phyloP scores from a whole-genome alignment of 495 filamentous ascomycete species.

The Penicillium ochrochloron region DNA sequence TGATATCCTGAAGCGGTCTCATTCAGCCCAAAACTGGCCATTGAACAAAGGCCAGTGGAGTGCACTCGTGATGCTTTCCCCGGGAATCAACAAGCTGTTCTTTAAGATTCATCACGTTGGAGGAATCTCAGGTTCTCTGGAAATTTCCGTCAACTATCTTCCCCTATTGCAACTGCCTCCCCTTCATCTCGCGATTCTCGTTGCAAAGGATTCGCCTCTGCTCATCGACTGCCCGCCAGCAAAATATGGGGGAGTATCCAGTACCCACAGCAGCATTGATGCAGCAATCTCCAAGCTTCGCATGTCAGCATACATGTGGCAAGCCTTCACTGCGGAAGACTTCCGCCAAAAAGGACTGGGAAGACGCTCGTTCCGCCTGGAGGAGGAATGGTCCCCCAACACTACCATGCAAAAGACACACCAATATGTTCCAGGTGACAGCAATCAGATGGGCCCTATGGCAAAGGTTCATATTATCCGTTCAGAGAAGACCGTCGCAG shows the following conservation, averaged over 20 bases:
- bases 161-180: conserved; percentile 44
- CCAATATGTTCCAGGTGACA: conserved; percentile 16
- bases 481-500: conserved; percentile 45
- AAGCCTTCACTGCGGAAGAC: conserved; percentile 55
- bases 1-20: conserved; percentile 8
- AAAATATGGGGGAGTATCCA: conserved; percentile 39
- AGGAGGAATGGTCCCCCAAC: conserved; percentile 53
- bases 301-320: conserved; percentile 57
- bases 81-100: conserved; percentile 20
- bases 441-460: conserved; percentile 34
- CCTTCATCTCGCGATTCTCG: conserved; percentile 54
- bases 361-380: conserved; percentile 53
- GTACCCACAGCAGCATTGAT: conserved; percentile 42
- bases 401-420: conserved; percentile 26
- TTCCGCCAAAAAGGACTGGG: conserved; percentile 50
- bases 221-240: conserved; percentile 44
- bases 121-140: neutral
- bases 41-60: conserved; percentile 23
- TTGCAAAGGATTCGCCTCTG: conserved; percentile 51
- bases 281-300: conserved; percentile 54
- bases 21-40: conserved; percentile 21
- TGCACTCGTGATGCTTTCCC: conserved; percentile 24
- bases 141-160: conserved; percentile 32
- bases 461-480: conserved; percentile 54
- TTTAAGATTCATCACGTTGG: conserved; percentile 9